Base-by-base conservation (phyloP, 768 basidiomycete genomes). In the Rubroboletus pulcherrimus region DNA sequence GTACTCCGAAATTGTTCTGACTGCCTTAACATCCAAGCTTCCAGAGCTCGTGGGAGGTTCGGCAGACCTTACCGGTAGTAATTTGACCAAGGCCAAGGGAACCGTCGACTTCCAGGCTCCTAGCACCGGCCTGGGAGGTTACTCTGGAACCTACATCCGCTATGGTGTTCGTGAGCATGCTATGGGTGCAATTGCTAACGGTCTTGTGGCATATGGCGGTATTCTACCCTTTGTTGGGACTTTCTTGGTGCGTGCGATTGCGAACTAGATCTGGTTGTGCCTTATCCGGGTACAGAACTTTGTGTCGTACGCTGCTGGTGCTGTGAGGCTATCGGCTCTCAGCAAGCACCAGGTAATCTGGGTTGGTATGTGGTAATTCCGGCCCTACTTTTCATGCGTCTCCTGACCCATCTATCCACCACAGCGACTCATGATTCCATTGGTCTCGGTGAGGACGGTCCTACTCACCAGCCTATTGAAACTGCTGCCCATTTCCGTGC, bases 111-210 rank as follows among this genome's bases (percentile, higher is more conserved):
- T 98, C 86, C 95, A 98, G 73, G 89, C 83, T 40, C 89, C 90
- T 19, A 85, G 79, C 75, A 94, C 91, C 19, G 85, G 85, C 33
- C 80, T 96, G 42, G 95, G 95, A 55, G 79, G 71, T 56, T 96
- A 93, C 73, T 74, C 84, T 54, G 95, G 95, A 50, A 89, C 86
- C 45, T 97, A 98, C 72, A 84, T 98, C 71, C 89, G 94, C 53
- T 98, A 89, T 76, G 95, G 95, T 82, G 93, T 98, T 54, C 91
- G 95, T 74, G 95, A 98, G 73, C 95, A 98, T 73, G 95, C 79
- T 63, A 98, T 97, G 94, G 91, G 89, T 65, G 95, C 94, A 52
- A 93, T 98, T 65, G 91, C 87, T 62, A 97, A 97, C 71, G 94
- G 94, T 70, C 71, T 95, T 58, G 72, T 78, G 58, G 94, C 93